These are phyloP conservation scores for Ambrosia trifida DNA, from an alignment of 129 eudicot species.

Conservation along the genomic window DNA sequence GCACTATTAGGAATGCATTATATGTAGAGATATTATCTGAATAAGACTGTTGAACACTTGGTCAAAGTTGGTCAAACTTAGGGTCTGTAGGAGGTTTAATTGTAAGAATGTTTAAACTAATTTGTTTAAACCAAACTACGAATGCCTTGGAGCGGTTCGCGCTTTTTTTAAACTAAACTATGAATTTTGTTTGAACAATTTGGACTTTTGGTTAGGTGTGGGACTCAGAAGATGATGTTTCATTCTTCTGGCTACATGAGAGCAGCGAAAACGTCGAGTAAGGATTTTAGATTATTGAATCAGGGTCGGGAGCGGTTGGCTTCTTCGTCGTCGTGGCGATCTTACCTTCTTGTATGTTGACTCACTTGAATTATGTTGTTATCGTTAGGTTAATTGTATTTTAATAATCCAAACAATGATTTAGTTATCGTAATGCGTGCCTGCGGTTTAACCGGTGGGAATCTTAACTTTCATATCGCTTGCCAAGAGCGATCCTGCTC, in stretches of 20 bases:
- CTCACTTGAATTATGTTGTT: constrained; percentile 6
- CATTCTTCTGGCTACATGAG: constrained; percentile 51
- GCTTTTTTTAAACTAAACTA: not conserved
- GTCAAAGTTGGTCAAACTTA: too few species aligned
- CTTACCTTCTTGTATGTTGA: constrained; percentile 53
- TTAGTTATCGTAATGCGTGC: too few species aligned
- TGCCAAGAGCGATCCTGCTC: too few species aligned
- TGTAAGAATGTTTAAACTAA: not conserved
- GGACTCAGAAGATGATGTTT: constrained; percentile 38
- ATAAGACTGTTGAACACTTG: too few species aligned
- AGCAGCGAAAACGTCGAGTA: constrained; percentile 33
- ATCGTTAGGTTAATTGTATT: too few species aligned
- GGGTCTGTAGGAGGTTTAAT: too few species aligned
- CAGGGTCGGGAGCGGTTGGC: constrained; percentile 18
- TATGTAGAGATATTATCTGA: not conserved
- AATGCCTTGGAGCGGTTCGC: too few species aligned
- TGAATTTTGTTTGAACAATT: not conserved
- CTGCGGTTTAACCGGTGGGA: too few species aligned
- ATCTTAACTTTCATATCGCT: too few species aligned
- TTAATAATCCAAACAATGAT: too few species aligned
- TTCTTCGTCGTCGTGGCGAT: constrained; percentile 35
- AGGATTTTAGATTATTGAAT: constrained; percentile 25
- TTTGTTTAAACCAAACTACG: not conserved
- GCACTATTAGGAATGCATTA: not conserved
- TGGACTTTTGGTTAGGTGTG: constrained; percentile 34